Conservation (phyloP, 2,329 filamentous ascomycete species). For the Colletotrichum kahawae region DNA sequence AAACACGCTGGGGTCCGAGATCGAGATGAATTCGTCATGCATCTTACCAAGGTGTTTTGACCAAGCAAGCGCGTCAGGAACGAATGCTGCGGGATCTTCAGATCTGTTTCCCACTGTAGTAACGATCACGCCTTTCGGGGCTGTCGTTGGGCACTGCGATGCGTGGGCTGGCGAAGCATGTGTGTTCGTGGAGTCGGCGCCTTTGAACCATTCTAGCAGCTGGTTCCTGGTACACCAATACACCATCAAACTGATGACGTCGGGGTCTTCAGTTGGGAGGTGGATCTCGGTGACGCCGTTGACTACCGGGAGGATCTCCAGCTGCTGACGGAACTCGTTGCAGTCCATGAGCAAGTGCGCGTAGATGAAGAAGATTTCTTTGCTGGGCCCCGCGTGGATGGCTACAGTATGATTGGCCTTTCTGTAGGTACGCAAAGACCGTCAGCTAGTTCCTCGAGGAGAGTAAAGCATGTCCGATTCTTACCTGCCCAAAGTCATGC, state of each 20-base stretch:
- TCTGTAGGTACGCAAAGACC: neutral
- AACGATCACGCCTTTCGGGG: neutral
- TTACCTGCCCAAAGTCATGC: no score
- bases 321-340: neutral
- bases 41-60: accelerated
- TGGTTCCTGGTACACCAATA: neutral
- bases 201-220: no score
- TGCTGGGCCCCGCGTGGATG: neutral
- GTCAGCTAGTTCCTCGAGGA: neutral
- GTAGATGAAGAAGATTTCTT: neutral
- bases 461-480: no score
- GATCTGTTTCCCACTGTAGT: neutral
- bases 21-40: accelerated
- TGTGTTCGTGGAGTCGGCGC: neutral
- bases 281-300: neutral
- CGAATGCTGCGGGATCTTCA: neutral
- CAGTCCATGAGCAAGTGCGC: neutral
- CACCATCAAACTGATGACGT: neutral
- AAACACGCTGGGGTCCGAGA: no score
- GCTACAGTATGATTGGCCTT: neutral
- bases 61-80: neutral
- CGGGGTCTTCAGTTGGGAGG: neutral
- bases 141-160: neutral
- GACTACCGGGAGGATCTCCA: neutral
- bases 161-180: neutral